phyloP scores from a whole-genome alignment of 495 filamentous ascomycete species.

The Penicillium canescens region DNA sequence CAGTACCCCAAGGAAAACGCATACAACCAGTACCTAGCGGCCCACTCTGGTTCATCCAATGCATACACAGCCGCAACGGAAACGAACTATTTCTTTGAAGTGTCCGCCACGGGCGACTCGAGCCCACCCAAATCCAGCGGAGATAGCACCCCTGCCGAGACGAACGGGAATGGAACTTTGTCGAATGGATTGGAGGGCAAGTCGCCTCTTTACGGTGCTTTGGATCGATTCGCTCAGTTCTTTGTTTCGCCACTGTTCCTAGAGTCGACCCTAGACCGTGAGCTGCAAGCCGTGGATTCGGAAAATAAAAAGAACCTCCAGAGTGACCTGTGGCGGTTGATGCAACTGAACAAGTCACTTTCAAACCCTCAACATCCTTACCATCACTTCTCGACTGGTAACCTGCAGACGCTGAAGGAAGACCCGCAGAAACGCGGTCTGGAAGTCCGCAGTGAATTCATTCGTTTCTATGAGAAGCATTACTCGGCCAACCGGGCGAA shows the following conservation, averaged over 20 bases:
- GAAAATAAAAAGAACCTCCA: slow-evolving; percentile 99
- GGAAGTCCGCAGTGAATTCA: slow-evolving; percentile 90
- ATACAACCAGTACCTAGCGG: slow-evolving; percentile 89
- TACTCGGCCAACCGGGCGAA: slow-evolving; percentile 98
- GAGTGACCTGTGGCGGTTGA: slow-evolving; percentile 87
- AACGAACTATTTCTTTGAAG: slow-evolving; percentile 98
- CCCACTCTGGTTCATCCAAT: slow-evolving; percentile 89
- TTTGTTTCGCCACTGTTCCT: slow-evolving; percentile 93
- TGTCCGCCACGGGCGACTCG: slow-evolving; percentile 65
- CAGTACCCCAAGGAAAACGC: slow-evolving; percentile 94
- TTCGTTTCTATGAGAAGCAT: slow-evolving; percentile 84
- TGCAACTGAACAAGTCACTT: slow-evolving; percentile 88
- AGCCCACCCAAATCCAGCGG: slow-evolving; percentile 42
- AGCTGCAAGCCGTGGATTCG: slow-evolving; percentile 91
- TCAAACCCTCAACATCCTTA: slow-evolving; percentile 93
- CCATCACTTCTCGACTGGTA: slow-evolving; percentile 94
- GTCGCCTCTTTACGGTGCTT: slow-evolving; percentile 81
- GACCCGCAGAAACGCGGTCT: slow-evolving; percentile 78
- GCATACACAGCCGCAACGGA: slow-evolving; percentile 92
- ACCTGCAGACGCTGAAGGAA: slow-evolving; percentile 84
- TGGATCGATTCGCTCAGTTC: slow-evolving; percentile 97
- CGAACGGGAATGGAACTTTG: slow-evolving; percentile 27
- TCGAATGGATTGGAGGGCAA: slow-evolving; percentile 14
- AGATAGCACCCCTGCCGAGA: slow-evolving; percentile 28
- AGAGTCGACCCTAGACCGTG: slow-evolving; percentile 84